phyloP scores from a whole-genome alignment of 768 basidiomycete genomes.

The Leccinum aurantiacum region DNA sequence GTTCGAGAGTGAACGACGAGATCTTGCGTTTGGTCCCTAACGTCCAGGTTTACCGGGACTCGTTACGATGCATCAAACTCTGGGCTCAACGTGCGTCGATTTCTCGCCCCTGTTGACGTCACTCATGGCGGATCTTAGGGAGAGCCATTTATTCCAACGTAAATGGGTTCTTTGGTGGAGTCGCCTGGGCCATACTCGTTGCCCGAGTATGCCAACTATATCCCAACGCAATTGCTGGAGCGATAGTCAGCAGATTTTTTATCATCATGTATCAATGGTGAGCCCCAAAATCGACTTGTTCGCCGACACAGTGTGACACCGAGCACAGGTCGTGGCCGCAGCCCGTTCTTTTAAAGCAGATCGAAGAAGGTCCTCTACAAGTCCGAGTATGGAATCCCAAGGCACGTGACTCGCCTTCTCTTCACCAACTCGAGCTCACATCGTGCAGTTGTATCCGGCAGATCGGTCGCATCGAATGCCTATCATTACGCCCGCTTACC shows the following conservation, averaged over 20 bases:
- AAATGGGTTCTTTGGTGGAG: constrained; percentile 95
- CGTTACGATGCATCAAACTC: constrained; percentile 92
- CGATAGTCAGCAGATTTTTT: constrained; percentile 96
- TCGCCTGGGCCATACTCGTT: constrained; percentile 99
- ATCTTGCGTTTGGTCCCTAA: constrained; percentile 94
- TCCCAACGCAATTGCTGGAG: constrained; percentile 90
- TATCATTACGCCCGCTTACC: constrained; percentile 98
- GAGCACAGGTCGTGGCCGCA: constrained; percentile 92
- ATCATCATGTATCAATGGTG: constrained; percentile 98
- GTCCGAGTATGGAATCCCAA: constrained; percentile 98
- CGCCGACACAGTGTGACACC: constrained; percentile 8
- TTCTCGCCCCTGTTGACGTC: neutral
- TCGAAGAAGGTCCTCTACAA: constrained; percentile 90
- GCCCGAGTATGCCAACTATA: constrained; percentile 99
- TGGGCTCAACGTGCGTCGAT: constrained; percentile 89
- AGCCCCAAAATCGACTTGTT: constrained; percentile 25
- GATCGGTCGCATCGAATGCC: constrained; percentile 98
- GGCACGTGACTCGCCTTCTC: constrained; percentile 39
- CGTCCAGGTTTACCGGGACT: constrained; percentile 90
- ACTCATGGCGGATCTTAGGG: constrained; percentile 44
- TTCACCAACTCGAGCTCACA: neutral
- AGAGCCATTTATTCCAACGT: constrained; percentile 98
- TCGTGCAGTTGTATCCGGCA: constrained; percentile 76
- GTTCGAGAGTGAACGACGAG: constrained; percentile 94
- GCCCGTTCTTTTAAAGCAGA: constrained; percentile 94